Conservation (phyloP, 2,329 filamentous ascomycete genomes). For the Plenodomus biglobosus region DNA sequence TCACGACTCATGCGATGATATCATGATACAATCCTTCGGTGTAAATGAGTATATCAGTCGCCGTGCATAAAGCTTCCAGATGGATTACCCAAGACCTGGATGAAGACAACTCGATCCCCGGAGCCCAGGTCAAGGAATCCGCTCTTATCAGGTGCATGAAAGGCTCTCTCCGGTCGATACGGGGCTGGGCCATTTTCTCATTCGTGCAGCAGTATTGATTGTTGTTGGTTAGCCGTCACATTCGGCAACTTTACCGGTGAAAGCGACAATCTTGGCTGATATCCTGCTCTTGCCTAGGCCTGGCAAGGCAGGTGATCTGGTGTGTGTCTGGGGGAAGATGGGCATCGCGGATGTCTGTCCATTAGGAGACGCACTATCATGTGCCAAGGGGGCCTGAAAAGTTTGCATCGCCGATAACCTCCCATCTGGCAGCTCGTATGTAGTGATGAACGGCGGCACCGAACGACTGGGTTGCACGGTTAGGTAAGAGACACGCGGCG, state of each 20-base stretch:
- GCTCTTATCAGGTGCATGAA: constrained; percentile 1
- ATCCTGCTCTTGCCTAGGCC: constrained; percentile 4
- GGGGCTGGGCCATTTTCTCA: background rate
- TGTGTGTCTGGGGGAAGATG: background rate
- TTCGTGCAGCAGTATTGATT: background rate
- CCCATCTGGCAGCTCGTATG: background rate
- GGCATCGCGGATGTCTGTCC: background rate
- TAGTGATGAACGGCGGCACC: background rate
- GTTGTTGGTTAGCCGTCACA: background rate
- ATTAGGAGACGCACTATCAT: background rate
- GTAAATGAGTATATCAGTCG: no score
- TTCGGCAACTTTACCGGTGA: background rate
- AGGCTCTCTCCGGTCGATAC: background rate
- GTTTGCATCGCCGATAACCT: background rate
- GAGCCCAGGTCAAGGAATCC: background rate
- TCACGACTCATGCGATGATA: background rate
- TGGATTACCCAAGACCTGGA: background rate
- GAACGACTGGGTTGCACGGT: background rate
- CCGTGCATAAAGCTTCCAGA: background rate
- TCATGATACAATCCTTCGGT: background rate
- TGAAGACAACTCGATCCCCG: background rate
- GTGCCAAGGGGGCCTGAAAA: background rate
- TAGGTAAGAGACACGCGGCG: background rate
- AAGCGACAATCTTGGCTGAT: background rate
- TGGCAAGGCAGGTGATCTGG: constrained; percentile 10